Base-by-base conservation (phyloP, 2,329 filamentous ascomycete species). In the Cladobotryum protrusum region DNA sequence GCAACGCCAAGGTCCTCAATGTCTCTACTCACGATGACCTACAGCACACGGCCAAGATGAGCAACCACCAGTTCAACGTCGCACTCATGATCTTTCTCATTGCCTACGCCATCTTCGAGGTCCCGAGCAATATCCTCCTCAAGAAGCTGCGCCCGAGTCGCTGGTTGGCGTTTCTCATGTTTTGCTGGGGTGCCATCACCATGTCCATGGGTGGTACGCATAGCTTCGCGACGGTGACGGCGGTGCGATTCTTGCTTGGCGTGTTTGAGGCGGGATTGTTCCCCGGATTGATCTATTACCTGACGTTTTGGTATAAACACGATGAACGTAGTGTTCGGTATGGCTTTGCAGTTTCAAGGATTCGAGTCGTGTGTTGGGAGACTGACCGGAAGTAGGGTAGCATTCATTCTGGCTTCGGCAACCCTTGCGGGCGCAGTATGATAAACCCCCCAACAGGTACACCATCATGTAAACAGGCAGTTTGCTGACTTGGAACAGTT, bases 241-340 rank as follows among this genome's bases (percentile, higher is more conserved):
- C 74, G 6, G 82, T 85, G 54, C 79, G 86, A 5, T 75, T 89
- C 20, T 63, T 89, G 8, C 73, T 90, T 0, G 86, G 86, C 4
- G 71, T 79, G 5, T 79, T 85, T 39, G 86, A 90, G 67, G 85
- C 84, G 4, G 86, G 85, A 0, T 67, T 89, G 1, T 88, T 88
- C 53, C 66, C 66, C 0, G 65, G 66, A 0, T 67, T 87, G 56
- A 78, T 81, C 0, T 71, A 82, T 64, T 88, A 87, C 57, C 70
- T 90, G 43, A 89, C 86, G 0, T 81, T 88, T 54, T 89, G 87
- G 76, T 90, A 90, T 64, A 82, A 77, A 41, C 79, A 81, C 56
- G 76, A 80, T 15, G 86, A 90, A 66, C 76, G 87, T 3, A 85
- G 83, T 18, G 67, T 88, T n/a, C 77, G 67, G 63, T 67, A 47